Conservation (phyloP, 257 asterid species). For the Henckelia pumila region DNA sequence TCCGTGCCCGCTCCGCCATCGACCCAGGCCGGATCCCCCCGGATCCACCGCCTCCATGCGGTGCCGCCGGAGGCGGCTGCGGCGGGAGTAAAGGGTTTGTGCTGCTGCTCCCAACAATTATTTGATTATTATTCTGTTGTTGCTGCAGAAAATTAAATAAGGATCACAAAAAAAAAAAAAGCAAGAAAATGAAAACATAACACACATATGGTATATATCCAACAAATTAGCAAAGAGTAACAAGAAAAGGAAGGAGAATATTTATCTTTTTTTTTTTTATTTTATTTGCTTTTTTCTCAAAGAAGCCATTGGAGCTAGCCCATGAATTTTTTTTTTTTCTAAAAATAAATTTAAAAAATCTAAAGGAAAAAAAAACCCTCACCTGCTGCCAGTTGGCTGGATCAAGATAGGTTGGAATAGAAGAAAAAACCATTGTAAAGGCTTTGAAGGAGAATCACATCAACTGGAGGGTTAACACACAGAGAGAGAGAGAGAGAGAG, state of each 20-base stretch:
- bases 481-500: no score
- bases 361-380: slow-evolving; percentile 27
- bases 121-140: slow-evolving; percentile 42
- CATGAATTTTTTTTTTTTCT: slow-evolving; percentile 17
- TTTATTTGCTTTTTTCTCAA: slow-evolving; percentile 40
- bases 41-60: slow-evolving; percentile 44
- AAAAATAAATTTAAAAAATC: background rate
- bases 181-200: slow-evolving; percentile 27
- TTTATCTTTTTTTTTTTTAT: slow-evolving; percentile 50
- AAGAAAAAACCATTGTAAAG: slow-evolving; percentile 97
- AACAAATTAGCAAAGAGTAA: slow-evolving; percentile 36
- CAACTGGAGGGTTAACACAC: slow-evolving; percentile 43
- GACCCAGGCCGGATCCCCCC: slow-evolving; percentile 80
- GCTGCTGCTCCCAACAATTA: slow-evolving; percentile 44
- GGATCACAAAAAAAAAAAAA: slow-evolving; percentile 25
- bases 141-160: slow-evolving; percentile 49
- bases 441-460: slow-evolving; percentile 85
- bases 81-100: slow-evolving; percentile 40
- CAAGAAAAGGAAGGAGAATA: slow-evolving; percentile 43
- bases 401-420: slow-evolving; percentile 96
- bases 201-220: slow-evolving; percentile 38
- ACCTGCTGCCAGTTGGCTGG: slow-evolving; percentile 99
- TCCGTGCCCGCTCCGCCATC: slow-evolving; percentile 85
- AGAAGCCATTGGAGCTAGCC: slow-evolving; percentile 65
- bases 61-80: slow-evolving; percentile 38